Evolutionary conservation across 164 flowering plant species (phyloP).

Genomic region (Cinnamomum micranthum): DNA sequence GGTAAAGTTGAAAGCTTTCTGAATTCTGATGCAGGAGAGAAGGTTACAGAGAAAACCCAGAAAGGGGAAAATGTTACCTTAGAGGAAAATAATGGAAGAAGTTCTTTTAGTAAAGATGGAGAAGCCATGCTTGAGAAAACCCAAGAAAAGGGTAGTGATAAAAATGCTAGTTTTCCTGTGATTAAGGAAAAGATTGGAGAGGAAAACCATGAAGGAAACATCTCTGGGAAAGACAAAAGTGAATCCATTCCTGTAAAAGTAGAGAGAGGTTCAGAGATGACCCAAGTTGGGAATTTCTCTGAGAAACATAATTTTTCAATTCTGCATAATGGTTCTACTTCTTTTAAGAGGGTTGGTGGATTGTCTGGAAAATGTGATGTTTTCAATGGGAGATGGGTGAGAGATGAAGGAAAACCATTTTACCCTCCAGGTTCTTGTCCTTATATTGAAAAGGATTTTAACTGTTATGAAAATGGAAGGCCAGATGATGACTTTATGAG

Average conservation of each 20-base stretch:
- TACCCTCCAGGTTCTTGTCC: constrained; percentile 79
- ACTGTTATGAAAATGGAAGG: constrained; percentile 68
- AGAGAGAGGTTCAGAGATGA: constrained; percentile 4
- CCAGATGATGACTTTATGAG: constrained; percentile 55
- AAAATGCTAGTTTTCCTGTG: neutral
- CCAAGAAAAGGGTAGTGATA: neutral
- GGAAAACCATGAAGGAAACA: constrained; percentile 20
- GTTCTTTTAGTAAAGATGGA: neutral
- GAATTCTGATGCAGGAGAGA: constrained; percentile 8
- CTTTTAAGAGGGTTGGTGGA: neutral
- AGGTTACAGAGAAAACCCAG: constrained; percentile 3
- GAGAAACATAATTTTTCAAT: neutral
- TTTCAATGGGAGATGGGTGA: constrained; percentile 79
- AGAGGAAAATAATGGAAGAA: no score
- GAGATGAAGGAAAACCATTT: constrained; percentile 58
- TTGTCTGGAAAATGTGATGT: constrained; percentile 49
- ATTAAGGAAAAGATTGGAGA: constrained; percentile 8
- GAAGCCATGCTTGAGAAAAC: neutral
- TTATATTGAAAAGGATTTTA: constrained; percentile 58
- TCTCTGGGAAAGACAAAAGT: constrained; percentile 18
- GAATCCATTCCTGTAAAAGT: constrained; percentile 13
- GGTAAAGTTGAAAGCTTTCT: constrained; percentile 9
- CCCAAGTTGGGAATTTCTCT: constrained; percentile 16
- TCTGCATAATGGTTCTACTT: constrained; percentile 12
- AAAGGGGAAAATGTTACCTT: neutral